These are phyloP conservation scores for Acidiella bohemica DNA, from an alignment of 495 filamentous ascomycete species.

Conservation along the genomic window DNA sequence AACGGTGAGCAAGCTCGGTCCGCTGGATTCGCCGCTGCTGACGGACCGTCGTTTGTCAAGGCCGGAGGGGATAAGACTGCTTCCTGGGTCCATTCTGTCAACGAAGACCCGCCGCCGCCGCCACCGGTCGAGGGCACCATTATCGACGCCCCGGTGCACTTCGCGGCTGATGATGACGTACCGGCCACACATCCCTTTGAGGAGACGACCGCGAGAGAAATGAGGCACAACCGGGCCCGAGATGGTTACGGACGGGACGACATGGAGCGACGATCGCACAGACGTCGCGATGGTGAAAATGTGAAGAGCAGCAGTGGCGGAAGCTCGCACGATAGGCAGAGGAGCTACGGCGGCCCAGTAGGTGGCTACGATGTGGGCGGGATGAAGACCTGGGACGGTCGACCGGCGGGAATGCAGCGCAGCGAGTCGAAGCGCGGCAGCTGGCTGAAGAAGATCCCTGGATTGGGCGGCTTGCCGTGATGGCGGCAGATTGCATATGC, in stretches of 20 bases:
- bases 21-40: constrained; percentile 7
- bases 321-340: constrained; percentile 13
- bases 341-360: constrained; percentile 10
- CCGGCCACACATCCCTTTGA: constrained; percentile 10
- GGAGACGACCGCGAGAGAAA: constrained; percentile 11
- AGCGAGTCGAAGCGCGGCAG: constrained; percentile 15
- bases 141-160: constrained; percentile 37
- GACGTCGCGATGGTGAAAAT: constrained; percentile 3
- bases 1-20: constrained; percentile 20
- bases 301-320: constrained; percentile 12
- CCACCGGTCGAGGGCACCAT: constrained; percentile 43
- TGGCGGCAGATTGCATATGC: neutral
- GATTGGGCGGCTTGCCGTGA: constrained; percentile 3
- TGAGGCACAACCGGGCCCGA: constrained; percentile 6
- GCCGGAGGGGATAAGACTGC: constrained; percentile 40
- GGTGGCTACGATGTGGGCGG: constrained; percentile 7
- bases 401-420: constrained; percentile 7
- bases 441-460: constrained; percentile 22
- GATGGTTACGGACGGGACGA: constrained; percentile 5
- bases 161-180: constrained; percentile 17
- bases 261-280: constrained; percentile 1
- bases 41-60: constrained; percentile 19
- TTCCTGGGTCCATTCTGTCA: constrained; percentile 46
- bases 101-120: constrained; percentile 43
- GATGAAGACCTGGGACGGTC: constrained; percentile 15